A percentile compares a stretch with the other conserved stretches of the same genome.
phyloP scores from a whole-genome alignment of 345 rosid species.

The Carallia brachiata region DNA sequence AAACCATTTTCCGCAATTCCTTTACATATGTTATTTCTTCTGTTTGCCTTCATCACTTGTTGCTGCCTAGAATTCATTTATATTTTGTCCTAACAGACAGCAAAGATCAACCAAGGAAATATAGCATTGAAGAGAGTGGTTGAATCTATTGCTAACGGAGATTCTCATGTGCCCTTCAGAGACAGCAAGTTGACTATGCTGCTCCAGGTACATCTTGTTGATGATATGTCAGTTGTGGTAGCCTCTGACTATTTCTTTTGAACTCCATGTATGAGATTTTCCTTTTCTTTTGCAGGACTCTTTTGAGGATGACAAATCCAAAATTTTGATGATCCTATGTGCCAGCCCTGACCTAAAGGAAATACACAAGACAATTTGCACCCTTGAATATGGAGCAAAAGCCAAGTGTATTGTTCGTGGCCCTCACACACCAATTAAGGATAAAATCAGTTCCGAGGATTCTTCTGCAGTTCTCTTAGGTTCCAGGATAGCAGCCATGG shows the following conservation, averaged over 20 bases:
- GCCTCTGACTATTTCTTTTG: slow-evolving; percentile 1
- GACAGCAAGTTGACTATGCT: slow-evolving; percentile 97
- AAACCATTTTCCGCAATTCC: neutral
- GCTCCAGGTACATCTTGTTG: slow-evolving; percentile 54
- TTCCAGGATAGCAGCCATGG: slow-evolving; percentile 80
- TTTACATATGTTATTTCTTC: too few relatives aligned
- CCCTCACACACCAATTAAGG: slow-evolving; percentile 65
- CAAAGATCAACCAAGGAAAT: slow-evolving; percentile 94
- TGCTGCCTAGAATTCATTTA: neutral
- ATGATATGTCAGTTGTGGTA: neutral
- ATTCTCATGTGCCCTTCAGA: slow-evolving; percentile 96
- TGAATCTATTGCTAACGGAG: slow-evolving; percentile 97
- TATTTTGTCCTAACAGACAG: slow-evolving; percentile 54
- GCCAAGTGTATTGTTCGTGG: slow-evolving; percentile 92
- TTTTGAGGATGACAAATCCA: slow-evolving; percentile 89
- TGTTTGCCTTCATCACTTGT: too few relatives aligned
- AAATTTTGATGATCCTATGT: slow-evolving; percentile 88
- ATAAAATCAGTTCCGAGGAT: slow-evolving; percentile 59
- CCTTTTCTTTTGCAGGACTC: slow-evolving; percentile 59
- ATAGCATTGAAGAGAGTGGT: slow-evolving; percentile 92
- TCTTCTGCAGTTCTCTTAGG: slow-evolving; percentile 59
- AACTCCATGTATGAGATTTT: slow-evolving; percentile 1
- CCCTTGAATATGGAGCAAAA: slow-evolving; percentile 93
- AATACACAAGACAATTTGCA: slow-evolving; percentile 84
- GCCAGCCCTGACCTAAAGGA: slow-evolving; percentile 95